A percentile compares a stretch with the other conserved stretches of the same genome.
These are phyloP conservation scores for Cardamine resedifolia DNA, from an alignment of 345 rosid genomes.

Conservation along the genomic window DNA sequence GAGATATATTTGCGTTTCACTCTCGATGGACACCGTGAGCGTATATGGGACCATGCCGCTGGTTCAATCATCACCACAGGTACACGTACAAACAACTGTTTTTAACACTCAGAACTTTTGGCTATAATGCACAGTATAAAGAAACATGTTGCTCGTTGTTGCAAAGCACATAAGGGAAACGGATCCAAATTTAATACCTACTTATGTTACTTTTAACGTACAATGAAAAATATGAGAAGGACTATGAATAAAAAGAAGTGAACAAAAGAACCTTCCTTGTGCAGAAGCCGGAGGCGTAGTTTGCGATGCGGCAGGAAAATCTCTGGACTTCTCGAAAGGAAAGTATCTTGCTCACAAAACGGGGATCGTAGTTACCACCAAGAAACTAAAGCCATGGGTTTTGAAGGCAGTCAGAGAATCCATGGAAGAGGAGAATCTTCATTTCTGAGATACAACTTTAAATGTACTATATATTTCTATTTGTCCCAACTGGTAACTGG, in stretches of 20 bases:
- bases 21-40: constrained; percentile 69
- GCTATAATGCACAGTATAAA: constrained; percentile 4
- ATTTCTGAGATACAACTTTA: constrained; percentile 20
- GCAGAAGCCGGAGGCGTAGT: constrained; percentile 92
- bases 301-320: constrained; percentile 64
- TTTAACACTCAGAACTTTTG: not conserved
- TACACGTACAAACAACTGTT: constrained; percentile 27
- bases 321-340: constrained; percentile 79
- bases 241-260: not conserved
- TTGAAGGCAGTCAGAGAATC: constrained; percentile 80
- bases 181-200: not conserved
- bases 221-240: not conserved
- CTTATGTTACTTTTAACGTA: not conserved
- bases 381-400: constrained; percentile 66
- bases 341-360: constrained; percentile 58
- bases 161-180: no score
- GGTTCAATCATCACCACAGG: constrained; percentile 86
- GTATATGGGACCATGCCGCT: constrained; percentile 99
- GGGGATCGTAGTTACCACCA: constrained; percentile 78
- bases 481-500: constrained; percentile 12
- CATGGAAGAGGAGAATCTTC: constrained; percentile 52
- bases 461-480: constrained; percentile 10
- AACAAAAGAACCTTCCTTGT: constrained; percentile 27
- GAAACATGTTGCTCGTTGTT: no score
- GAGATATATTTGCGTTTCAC: constrained; percentile 90